Evolutionary conservation across 495 filamentous ascomycete genomes (phyloP).

Genomic region (Aspergillus wentii): DNA sequence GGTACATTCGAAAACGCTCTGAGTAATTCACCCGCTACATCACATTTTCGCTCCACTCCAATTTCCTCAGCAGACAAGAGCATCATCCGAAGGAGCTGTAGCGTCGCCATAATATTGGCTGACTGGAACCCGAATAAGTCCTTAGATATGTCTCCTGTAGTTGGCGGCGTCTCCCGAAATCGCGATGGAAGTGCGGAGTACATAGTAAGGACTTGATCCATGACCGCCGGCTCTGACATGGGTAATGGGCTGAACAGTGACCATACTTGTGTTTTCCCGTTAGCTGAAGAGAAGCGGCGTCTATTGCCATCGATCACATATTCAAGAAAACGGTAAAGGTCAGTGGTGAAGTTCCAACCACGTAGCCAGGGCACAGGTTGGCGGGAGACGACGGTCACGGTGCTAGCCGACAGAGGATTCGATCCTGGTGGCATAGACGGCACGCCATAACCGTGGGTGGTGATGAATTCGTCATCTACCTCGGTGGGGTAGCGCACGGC

Average conservation of each 20-base stretch:
- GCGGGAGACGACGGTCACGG: slow-evolving; percentile 9
- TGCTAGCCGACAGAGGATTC: slow-evolving; percentile 3
- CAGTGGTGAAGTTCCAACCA: slow-evolving; percentile 49
- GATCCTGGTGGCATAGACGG: slow-evolving; percentile 12
- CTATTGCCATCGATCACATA: slow-evolving; percentile 34
- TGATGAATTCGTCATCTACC: slow-evolving; percentile 38
- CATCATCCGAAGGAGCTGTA: slow-evolving; percentile 47
- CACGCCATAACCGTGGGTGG: slow-evolving; percentile 18
- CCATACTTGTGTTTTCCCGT: slow-evolving; percentile 24
- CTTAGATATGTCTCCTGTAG: slow-evolving; percentile 23
- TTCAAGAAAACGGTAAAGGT: slow-evolving; percentile 47
- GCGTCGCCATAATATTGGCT: slow-evolving; percentile 48
- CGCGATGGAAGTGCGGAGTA: slow-evolving; percentile 31
- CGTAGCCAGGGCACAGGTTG: slow-evolving; percentile 37
- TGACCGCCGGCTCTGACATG: slow-evolving; percentile 25
- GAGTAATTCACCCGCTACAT: slow-evolving; percentile 43
- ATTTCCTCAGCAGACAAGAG: slow-evolving; percentile 37
- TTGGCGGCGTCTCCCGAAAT: slow-evolving; percentile 31
- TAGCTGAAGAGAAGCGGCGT: slow-evolving; percentile 21
- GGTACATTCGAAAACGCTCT: slow-evolving; percentile 41
- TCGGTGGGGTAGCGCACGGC: slow-evolving; percentile 41
- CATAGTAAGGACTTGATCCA: slow-evolving; percentile 34
- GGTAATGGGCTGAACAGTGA: slow-evolving; percentile 19
- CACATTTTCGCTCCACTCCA: slow-evolving; percentile 40
- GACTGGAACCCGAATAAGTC: slow-evolving; percentile 47